Percentiles rank a stretch among this genome's conserved stretches.
phyloP scores from a whole-genome alignment of 2,329 filamentous ascomycete species.

The Alternaria arborescens region DNA sequence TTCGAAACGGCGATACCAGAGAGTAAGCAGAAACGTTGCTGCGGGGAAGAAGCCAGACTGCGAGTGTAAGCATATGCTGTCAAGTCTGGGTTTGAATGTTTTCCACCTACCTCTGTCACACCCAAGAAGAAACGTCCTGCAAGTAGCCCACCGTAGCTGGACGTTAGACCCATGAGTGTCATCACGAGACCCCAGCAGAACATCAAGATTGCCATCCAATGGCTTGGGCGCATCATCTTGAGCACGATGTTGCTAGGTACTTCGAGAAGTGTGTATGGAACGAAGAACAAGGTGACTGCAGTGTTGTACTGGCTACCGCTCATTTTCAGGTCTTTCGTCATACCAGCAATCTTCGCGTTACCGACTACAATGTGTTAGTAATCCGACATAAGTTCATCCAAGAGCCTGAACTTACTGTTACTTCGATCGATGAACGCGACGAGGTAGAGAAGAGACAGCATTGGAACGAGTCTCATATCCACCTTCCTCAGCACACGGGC shows the following conservation, averaged over 20 bases:
- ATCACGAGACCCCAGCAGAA: conserved; percentile 54
- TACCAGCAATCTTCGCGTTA: conserved; percentile 54
- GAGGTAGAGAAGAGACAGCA: conserved; percentile 47
- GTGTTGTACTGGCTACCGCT: conserved; percentile 51
- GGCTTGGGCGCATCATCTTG: conserved; percentile 52
- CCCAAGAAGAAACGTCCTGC: conserved; percentile 57
- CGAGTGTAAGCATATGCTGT: conserved; percentile 16
- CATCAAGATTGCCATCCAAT: conserved; percentile 54
- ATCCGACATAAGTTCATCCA: no score
- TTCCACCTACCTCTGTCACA: conserved; percentile 46
- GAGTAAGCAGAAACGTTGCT: conserved; percentile 59
- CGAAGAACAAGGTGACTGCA: conserved; percentile 53
- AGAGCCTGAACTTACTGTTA: conserved; percentile 32
- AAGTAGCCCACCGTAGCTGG: conserved; percentile 59
- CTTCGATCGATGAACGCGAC: conserved; percentile 46
- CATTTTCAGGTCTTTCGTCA: conserved; percentile 52
- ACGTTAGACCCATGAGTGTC: conserved; percentile 55
- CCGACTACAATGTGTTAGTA: conserved; percentile 38
- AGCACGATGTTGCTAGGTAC: conserved; percentile 54
- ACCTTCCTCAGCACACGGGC: conserved; percentile 46
- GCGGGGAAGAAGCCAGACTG: conserved; percentile 69
- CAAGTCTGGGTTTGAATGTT: neutral
- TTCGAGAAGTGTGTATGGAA: conserved; percentile 51
- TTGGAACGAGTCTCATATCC: conserved; percentile 42
- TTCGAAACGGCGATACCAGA: conserved; percentile 50